A percentile compares a stretch with the other conserved stretches of the same genome.
phyloP scores from a whole-genome alignment of 768 basidiomycete species.

The Naganishia kalamii region DNA sequence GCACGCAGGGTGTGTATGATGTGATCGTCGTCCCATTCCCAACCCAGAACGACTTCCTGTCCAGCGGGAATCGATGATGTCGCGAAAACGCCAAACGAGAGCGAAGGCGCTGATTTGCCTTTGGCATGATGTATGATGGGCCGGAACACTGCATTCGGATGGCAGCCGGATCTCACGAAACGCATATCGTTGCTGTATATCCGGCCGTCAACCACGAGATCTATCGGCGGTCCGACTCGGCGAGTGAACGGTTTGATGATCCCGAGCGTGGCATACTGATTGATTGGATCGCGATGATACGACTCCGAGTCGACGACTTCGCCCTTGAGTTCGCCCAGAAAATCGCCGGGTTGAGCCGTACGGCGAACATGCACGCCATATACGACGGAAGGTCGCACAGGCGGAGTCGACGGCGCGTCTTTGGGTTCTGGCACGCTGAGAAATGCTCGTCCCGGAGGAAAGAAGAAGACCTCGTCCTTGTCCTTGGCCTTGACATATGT shows the following conservation, averaged over 20 bases:
- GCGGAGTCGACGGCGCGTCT: conserved; percentile 27
- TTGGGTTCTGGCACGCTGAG: conserved; percentile 10
- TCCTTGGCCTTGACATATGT: conserved; percentile 27
- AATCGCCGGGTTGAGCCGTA: conserved; percentile 54
- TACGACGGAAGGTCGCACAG: conserved; percentile 20
- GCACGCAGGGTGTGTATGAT: conserved; percentile 66
- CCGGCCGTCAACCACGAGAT: conserved; percentile 73
- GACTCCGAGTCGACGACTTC: conserved; percentile 60
- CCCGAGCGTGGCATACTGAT: conserved; percentile 68
- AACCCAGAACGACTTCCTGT: conserved; percentile 81
- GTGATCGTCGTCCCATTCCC: conserved; percentile 96
- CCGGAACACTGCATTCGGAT: conserved; percentile 61
- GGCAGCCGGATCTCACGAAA: conserved; percentile 62
- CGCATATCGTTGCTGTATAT: conserved; percentile 59
- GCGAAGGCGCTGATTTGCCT: conserved; percentile 36
- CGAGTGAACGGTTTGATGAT: conserved; percentile 80
- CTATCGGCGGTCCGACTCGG: conserved; percentile 67
- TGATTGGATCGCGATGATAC: conserved; percentile 73
- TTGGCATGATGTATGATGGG: conserved; percentile 51
- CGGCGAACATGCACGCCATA: conserved; percentile 63
- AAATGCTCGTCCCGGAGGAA: neutral
- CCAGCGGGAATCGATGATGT: conserved; percentile 64
- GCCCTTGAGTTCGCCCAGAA: conserved; percentile 62
- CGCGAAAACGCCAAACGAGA: conserved; percentile 77
- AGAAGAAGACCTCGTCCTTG: conserved; percentile 31